Base-by-base conservation (phyloP, 139 green algal genomes). In the Chlamydomonas incerta region DNA sequence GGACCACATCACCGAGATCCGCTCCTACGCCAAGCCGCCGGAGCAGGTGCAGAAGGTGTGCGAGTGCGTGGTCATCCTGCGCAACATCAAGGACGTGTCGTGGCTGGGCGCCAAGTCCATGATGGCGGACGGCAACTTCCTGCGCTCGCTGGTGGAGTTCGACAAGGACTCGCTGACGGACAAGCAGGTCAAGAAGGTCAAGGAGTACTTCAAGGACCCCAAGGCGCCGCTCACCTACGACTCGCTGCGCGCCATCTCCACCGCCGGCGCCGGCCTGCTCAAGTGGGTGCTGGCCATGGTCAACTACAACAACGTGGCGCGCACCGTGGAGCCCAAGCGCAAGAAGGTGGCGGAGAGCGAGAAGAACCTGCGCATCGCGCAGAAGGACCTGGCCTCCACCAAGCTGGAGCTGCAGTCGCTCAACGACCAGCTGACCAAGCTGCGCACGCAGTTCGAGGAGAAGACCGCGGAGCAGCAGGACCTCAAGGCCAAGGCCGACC, bases 1-100 rank as follows among this genome's bases (percentile, higher is more conserved):
- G 91, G 95, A 98, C 70, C 94, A 98, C 76, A 98, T 98, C 88
- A 98, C 93, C 1, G 95, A 98, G 88, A 97, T 98, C 60, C 84
- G 93, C 9, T 97, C 94, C 46, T 98, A 97, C 86, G 92, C 94
- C 34, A 98, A 98, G 87, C 96, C 96, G n/a, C 93, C 96, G 82
- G 85, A 95, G 29, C 82, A 95, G 33, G 95, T 98, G 68, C 95
- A 97, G 87, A 95, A 96, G 90, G 94, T 98, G 60, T 97, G 94
- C 82, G 96, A 98, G 88, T 97, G 94, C 83, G 96, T 98, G 66
- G 95, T 97, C 21, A 95, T 98, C 82, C 86, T 98, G 79, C 88
- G 93, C 37, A 92, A 91, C 74, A 77, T 97, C 28, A 97, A 98
- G 81, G 95, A 98, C 31, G 94, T 98, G 55, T 95, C 88, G 24